phyloP scores from a whole-genome alignment of 73 alveolate genomes.

The Symbiodinium pilosum region DNA sequence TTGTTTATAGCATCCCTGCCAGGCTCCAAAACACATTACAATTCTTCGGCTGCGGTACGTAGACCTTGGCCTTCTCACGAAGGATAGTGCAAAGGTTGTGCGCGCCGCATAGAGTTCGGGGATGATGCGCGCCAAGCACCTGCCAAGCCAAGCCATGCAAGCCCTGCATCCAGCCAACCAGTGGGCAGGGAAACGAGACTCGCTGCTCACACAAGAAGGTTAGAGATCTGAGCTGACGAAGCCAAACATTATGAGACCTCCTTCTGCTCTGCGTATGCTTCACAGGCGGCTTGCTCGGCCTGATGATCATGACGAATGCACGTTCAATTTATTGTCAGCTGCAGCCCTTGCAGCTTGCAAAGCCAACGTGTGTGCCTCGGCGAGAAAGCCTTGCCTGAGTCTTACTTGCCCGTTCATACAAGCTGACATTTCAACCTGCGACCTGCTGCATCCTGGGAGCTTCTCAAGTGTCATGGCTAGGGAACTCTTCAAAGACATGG shows the following conservation, averaged over 20 bases:
- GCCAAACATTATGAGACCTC: neutral
- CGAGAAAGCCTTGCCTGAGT: neutral
- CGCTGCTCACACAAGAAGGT: too few species aligned
- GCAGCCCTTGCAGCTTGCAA: too few species aligned
- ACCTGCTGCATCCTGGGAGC: neutral
- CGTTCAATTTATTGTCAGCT: too few species aligned
- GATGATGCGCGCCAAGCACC: slow-evolving; percentile 48
- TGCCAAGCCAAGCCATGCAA: neutral
- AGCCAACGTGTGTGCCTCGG: too few species aligned
- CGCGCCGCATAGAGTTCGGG: slow-evolving; percentile 40
- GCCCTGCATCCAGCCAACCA: too few species aligned
- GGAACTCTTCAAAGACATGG: slow-evolving; percentile 50
- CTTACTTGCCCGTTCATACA: neutral
- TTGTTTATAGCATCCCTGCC: slow-evolving; percentile 15
- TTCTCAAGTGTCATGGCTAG: slow-evolving; percentile 48
- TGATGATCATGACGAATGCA: neutral
- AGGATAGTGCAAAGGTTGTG: slow-evolving; percentile 41
- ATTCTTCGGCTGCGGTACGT: neutral
- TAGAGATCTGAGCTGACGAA: too few species aligned
- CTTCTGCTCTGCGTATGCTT: slow-evolving; percentile 32
- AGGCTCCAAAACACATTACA: too few species aligned
- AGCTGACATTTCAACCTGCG: neutral
- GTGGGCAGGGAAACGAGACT: too few species aligned
- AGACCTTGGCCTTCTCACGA: slow-evolving; percentile 24
- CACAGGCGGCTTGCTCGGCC: slow-evolving; percentile 53